These are phyloP conservation scores for Penicillium decumbens DNA, from an alignment of 2,329 filamentous ascomycete genomes.

Conservation along the genomic window DNA sequence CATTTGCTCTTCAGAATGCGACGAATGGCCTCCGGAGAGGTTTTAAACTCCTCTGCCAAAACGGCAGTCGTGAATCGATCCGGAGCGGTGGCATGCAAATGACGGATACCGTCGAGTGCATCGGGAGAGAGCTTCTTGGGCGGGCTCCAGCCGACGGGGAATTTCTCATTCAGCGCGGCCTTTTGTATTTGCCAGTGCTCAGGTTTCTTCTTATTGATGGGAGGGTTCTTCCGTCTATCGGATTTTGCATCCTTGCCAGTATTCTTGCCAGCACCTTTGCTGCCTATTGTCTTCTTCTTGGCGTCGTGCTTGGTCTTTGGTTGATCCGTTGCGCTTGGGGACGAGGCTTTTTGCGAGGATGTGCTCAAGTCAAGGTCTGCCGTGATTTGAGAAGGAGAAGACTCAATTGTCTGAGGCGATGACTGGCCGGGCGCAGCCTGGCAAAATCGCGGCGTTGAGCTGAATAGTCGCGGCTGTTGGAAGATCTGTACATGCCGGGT, in stretches of 20 bases:
- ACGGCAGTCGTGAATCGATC: constrained; percentile 68
- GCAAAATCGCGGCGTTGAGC: constrained; percentile 1
- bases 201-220: constrained; percentile 28
- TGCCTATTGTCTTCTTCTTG: not conserved
- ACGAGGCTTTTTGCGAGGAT: constrained; percentile 1
- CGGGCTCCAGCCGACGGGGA: constrained; percentile 73
- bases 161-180: constrained; percentile 67
- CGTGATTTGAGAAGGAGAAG: not conserved
- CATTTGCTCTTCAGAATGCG: constrained; percentile 67
- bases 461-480: constrained; percentile 11
- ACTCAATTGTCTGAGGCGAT: not conserved
- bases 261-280: constrained; percentile 2
- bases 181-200: constrained; percentile 74
- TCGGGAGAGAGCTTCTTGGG: constrained; percentile 86
- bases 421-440: constrained; percentile 3
- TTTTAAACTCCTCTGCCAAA: constrained; percentile 72
- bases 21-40: constrained; percentile 82
- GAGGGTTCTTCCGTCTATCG: constrained; percentile 6
- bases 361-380: not conserved
- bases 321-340: not conserved
- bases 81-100: constrained; percentile 72
- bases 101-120: constrained; percentile 81
- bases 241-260: constrained; percentile 6
- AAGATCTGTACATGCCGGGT: constrained; percentile 3
- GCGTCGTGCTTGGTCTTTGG: not conserved